These are phyloP conservation scores for Skeletonema costatum DNA, from an alignment of 108 stramenopile genomes.

Conservation along the genomic window DNA sequence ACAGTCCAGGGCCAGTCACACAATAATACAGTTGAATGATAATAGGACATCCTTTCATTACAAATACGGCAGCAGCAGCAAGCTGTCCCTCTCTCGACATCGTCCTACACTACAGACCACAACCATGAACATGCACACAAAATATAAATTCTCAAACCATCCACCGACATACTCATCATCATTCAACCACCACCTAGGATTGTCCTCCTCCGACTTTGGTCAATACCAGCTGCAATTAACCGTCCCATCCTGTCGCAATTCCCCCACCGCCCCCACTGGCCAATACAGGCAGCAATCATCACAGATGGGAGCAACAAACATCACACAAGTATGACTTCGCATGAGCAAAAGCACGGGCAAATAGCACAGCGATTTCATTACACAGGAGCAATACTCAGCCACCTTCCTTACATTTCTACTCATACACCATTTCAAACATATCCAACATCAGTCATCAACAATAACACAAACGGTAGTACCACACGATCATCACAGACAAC, in stretches of 20 bases:
- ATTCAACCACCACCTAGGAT: conserved; percentile 16
- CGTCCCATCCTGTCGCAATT: background rate
- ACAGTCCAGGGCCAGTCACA: too few relatives aligned
- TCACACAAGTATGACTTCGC: conserved; percentile 17
- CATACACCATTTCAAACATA: too few relatives aligned
- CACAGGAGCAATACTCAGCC: too few relatives aligned
- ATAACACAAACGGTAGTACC: too few relatives aligned
- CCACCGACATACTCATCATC: background rate
- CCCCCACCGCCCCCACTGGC: conserved; percentile 1
- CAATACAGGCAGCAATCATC: background rate
- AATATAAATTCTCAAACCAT: background rate
- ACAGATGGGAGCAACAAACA: background rate
- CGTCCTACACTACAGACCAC: background rate
- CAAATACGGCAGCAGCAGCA: too few relatives aligned
- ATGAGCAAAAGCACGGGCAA: conserved; percentile 39
- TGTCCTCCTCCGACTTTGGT: conserved; percentile 11
- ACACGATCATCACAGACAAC: too few relatives aligned
- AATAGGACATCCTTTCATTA: background rate
- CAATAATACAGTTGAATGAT: background rate
- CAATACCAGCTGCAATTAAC: background rate
- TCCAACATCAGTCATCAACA: too few relatives aligned
- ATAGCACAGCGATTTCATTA: conserved; percentile 40
- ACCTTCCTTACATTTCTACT: too few relatives aligned
- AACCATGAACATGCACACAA: background rate
- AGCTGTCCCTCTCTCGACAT: background rate